These are phyloP conservation scores for Triticum monococcum DNA, from an alignment of 176 grass and related monocot genomes.

Conservation along the genomic window DNA sequence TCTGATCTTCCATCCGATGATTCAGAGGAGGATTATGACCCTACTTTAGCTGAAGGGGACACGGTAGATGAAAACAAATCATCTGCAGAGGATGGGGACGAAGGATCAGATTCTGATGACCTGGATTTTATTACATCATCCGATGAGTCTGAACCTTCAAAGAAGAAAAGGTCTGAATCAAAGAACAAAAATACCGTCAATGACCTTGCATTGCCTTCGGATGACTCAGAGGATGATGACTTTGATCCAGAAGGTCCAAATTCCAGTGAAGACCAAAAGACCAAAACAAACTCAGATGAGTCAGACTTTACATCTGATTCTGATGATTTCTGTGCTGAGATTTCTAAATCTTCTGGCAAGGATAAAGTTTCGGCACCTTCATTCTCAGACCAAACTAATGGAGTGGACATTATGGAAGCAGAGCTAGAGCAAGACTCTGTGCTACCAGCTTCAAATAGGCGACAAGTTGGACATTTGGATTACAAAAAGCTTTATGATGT, in stretches of 20 bases:
- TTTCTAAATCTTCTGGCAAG: slow-evolving; percentile 56
- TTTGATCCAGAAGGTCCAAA: slow-evolving; percentile 65
- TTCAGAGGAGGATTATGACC: slow-evolving; percentile 69
- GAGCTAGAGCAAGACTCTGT: slow-evolving; percentile 49
- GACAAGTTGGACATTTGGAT: slow-evolving; percentile 64
- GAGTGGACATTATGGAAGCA: slow-evolving; percentile 27
- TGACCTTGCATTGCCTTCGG: slow-evolving; percentile 74
- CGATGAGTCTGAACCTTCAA: slow-evolving; percentile 36
- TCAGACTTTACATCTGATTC: slow-evolving; percentile 94
- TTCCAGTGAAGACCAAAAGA: slow-evolving; percentile 56
- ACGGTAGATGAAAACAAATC: slow-evolving; percentile 33
- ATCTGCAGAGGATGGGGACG: slow-evolving; percentile 31
- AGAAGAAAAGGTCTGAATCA: slow-evolving; percentile 29
- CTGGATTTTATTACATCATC: slow-evolving; percentile 54
- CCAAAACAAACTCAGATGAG: slow-evolving; percentile 40
- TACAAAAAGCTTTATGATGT: slow-evolving; percentile 93
- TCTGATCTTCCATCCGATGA: slow-evolving; percentile 59
- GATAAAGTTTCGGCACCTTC: slow-evolving; percentile 35
- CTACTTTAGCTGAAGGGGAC: slow-evolving; percentile 33
- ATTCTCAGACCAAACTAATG: slow-evolving; percentile 20
- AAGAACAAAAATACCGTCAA: slow-evolving; percentile 45
- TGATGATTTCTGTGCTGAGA: slow-evolving; percentile 87
- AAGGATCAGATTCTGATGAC: slow-evolving; percentile 59
- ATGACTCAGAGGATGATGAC: slow-evolving; percentile 98
- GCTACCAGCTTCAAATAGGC: slow-evolving; percentile 48